Evolutionary conservation across 2,329 filamentous ascomycete species (phyloP), one percentile per base, ranked within the genome.

Genomic region (Apiospora sp.): DNA sequence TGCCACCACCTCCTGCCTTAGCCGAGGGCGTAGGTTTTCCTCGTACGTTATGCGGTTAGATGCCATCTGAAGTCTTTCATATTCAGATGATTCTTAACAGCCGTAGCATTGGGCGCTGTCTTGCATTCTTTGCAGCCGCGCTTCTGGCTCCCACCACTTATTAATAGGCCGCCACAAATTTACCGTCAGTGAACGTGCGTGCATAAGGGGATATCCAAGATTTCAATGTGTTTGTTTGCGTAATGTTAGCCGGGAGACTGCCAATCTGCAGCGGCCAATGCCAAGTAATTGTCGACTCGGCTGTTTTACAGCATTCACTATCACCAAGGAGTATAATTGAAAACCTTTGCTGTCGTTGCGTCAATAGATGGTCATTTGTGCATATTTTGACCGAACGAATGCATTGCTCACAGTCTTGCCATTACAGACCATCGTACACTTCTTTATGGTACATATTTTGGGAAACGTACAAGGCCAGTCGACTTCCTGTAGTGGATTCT

Each of bases 1-100:
- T 27, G 22, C 54, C 30, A 61, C 27, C 54, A 37, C 58, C 5
- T 6, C 58, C 5, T 22, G 6, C 34, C 58, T 41, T 24, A 41
- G 37, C 37, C 37, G 37, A 41, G 37, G 7, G 1, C 37, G 37
- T 41, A 41, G 58, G 58, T 64, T 64, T 27, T 37, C 30, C 58
- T 14, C n/a, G 7, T 61, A 19, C 30, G 54, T n/a, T 61, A 61
- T 19, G 30, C 54, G 54, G 30, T 61, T 61, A 61, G 54, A 61
- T 61, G 54, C 54, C 58, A 64, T 64, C 58, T 13, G 34, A 64
- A 64, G 58, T 64, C 58, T 64, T 41, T 64, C 58, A 41, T 64
- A 64, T 64, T 24, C 22, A 13, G 58, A 41, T 24, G 30, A 64
- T 13, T 22, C 4, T 22, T n/a, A 41, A 14, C n/a, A 64, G 34